Conservation (phyloP, 202 grass and related monocot species). For the Musa balbisiana region DNA sequence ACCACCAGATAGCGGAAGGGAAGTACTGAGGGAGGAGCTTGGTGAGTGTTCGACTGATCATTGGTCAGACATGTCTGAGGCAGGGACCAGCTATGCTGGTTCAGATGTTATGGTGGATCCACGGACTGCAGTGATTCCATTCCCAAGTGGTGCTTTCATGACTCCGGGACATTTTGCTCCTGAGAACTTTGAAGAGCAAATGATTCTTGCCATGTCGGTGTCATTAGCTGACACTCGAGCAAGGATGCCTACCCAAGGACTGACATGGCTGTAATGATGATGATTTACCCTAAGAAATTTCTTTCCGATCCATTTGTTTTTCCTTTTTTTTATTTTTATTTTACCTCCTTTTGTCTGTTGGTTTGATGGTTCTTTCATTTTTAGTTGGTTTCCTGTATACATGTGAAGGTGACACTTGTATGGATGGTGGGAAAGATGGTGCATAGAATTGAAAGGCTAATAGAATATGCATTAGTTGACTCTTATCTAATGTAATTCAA, state of each 20-base stretch:
- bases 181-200: conserved; percentile 76
- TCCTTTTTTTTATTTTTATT: not conserved
- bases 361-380: not conserved
- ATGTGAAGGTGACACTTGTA: not conserved
- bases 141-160: conserved; percentile 45
- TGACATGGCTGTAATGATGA: conserved; percentile 62
- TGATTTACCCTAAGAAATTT: conserved; percentile 25
- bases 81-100: conserved; percentile 63
- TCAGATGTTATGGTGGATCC: conserved; percentile 64
- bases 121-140: conserved; percentile 32
- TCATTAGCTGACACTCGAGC: conserved; percentile 68
- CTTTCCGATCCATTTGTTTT: conserved; percentile 15
- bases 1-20: conserved; percentile 45
- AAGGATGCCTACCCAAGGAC: conserved; percentile 46
- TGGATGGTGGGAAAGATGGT: not conserved
- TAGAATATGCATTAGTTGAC: not conserved
- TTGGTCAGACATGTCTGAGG: conserved; percentile 76
- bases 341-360: conserved; percentile 14
- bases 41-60: conserved; percentile 74
- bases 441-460: not conserved
- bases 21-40: conserved; percentile 44
- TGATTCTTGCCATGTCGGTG: conserved; percentile 80
- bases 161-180: conserved; percentile 45
- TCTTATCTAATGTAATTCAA: too few species aligned
- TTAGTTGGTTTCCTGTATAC: not conserved